Conservation (phyloP, 2,329 filamentous ascomycete species). For the Aspergillus cejpii region DNA sequence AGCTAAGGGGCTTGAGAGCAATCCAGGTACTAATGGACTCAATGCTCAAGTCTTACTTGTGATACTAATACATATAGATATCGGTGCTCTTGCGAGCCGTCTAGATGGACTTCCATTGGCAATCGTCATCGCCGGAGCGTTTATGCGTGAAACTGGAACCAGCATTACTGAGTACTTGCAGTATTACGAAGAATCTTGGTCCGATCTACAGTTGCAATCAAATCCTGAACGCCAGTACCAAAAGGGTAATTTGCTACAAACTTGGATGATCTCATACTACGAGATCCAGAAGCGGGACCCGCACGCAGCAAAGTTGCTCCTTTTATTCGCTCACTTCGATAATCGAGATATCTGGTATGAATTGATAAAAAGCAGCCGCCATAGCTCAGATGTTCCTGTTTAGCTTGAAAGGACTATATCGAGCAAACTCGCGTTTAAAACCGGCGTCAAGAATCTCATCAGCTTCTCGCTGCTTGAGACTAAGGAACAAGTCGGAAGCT, state of each 20-base stretch:
- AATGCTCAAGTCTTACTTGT: background rate
- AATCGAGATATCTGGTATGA: slow-evolving; percentile 44
- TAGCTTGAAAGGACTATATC: slow-evolving; percentile 17
- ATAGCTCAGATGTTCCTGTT: slow-evolving; percentile 9
- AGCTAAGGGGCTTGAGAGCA: background rate
- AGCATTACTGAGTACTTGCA: slow-evolving; percentile 38
- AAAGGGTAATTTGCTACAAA: slow-evolving; percentile 27
- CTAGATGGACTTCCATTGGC: slow-evolving; percentile 46
- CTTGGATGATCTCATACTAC: slow-evolving; percentile 35
- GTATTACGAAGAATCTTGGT: slow-evolving; percentile 38
- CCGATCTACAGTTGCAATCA: slow-evolving; percentile 13
- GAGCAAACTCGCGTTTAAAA: slow-evolving; percentile 18
- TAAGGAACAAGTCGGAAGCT: slow-evolving; percentile 22
- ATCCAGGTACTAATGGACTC: slow-evolving; percentile 9
- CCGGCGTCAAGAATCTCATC: slow-evolving; percentile 16
- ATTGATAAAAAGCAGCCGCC: slow-evolving; percentile 24
- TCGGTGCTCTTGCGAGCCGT: slow-evolving; percentile 24
- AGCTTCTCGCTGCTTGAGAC: slow-evolving; percentile 23
- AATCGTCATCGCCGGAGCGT: slow-evolving; percentile 43
- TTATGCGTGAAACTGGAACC: slow-evolving; percentile 35
- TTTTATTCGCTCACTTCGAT: slow-evolving; percentile 42
- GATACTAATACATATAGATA: slow-evolving; percentile 17
- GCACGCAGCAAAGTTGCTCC: slow-evolving; percentile 32
- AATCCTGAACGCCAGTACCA: slow-evolving; percentile 16
- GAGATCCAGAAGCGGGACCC: slow-evolving; percentile 31